Evolutionary conservation across 225 moss, liverwort and hornwort genomes (phyloP).

Genomic region (Pseudisothecium myosuroides): DNA sequence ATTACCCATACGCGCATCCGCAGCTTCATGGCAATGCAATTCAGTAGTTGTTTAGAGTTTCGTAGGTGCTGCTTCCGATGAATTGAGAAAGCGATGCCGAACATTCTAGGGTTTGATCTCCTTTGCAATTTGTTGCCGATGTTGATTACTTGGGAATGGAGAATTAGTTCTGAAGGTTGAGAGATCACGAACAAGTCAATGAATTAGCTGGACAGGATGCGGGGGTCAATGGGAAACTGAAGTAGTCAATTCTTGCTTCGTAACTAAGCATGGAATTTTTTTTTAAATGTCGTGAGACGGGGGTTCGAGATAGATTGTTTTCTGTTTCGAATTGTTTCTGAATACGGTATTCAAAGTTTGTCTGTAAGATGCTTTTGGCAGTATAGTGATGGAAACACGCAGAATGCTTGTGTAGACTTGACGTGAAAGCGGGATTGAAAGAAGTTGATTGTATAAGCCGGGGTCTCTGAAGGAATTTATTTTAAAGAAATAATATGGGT

Average conservation of each 20-base stretch:
- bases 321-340: not conserved
- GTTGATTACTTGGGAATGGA: not conserved
- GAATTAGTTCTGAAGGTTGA: not conserved
- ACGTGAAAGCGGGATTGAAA: not conserved
- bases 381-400: not conserved
- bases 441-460: not conserved
- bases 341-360: not conserved
- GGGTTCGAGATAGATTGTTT: not conserved
- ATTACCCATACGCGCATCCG: too few species aligned
- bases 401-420: not conserved
- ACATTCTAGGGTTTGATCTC: too few species aligned
- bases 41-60: rapidly evolving
- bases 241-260: too few species aligned
- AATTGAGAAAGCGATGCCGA: not conserved
- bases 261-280: not conserved
- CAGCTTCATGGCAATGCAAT: rapidly evolving
- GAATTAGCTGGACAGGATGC: not conserved
- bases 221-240: not conserved
- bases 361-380: not conserved
- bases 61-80: not conserved
- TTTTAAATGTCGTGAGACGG: too few species aligned
- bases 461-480: not conserved
- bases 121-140: too few species aligned
- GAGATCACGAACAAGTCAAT: not conserved
- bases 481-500: not conserved